Evolutionary conservation across 768 basidiomycete genomes (phyloP).

Genomic region (Pulveroboletus sp.): DNA sequence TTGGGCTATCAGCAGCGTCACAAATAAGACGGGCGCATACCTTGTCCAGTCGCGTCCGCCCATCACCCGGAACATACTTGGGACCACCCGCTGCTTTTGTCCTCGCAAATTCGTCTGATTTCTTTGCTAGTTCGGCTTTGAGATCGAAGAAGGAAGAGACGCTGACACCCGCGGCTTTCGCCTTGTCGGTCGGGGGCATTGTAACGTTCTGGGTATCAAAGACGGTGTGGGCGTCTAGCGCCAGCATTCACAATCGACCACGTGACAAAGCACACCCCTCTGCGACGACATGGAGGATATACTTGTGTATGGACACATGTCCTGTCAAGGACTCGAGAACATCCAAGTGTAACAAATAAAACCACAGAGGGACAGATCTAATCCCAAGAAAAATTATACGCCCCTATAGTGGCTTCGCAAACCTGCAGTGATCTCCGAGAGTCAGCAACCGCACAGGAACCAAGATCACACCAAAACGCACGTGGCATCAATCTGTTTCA

Average conservation of each 20-base stretch:
- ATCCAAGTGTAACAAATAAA: slow-evolving; percentile 21
- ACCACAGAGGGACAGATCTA: slow-evolving; percentile 37
- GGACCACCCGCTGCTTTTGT: slow-evolving; percentile 54
- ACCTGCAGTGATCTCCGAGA: neutral
- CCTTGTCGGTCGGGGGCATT: slow-evolving; percentile 50
- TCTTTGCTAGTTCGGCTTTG: slow-evolving; percentile 50
- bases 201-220: slow-evolving; percentile 3
- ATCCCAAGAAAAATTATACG: slow-evolving; percentile 45
- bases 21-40: slow-evolving; percentile 32
- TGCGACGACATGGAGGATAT: no score
- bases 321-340: neutral
- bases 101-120: slow-evolving; percentile 57
- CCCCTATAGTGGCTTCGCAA: slow-evolving; percentile 81
- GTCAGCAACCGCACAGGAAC: neutral
- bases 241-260: neutral
- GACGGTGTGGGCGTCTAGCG: neutral
- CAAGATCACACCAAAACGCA: slow-evolving; percentile 41
- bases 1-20: neutral
- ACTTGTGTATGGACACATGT: no score
- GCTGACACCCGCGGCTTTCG: slow-evolving; percentile 66
- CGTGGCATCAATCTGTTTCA: slow-evolving; percentile 96
- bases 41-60: slow-evolving; percentile 62
- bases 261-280: neutral
- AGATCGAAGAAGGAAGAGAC: slow-evolving; percentile 79
- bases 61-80: slow-evolving; percentile 52